phyloP scores from a whole-genome alignment of 1,284 basidiomycete genomes.

The Boletus subluridellus region DNA sequence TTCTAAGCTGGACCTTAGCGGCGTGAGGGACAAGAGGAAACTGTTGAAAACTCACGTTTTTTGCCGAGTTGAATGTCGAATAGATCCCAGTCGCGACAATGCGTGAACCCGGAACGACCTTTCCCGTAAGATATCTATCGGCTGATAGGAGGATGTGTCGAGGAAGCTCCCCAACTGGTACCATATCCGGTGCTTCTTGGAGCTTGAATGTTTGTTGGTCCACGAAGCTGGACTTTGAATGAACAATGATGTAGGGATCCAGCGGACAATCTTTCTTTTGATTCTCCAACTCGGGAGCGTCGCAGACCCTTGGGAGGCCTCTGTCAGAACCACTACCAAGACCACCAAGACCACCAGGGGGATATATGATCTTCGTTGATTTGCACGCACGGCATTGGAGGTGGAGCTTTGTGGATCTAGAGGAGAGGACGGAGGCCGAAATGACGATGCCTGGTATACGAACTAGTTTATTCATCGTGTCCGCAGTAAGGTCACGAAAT shows the following conservation, averaged over 20 bases:
- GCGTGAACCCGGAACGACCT: constrained; percentile 91
- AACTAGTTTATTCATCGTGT: constrained; percentile 94
- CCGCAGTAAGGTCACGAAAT: constrained; percentile 90
- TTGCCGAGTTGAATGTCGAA: constrained; percentile 88
- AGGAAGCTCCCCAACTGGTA: constrained; percentile 97
- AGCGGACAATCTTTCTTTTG: constrained; percentile 91
- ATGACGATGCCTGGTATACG: constrained; percentile 98
- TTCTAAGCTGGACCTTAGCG: constrained; percentile 49
- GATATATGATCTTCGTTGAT: constrained; percentile 76
- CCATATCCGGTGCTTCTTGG: constrained; percentile 99
- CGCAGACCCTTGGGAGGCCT: constrained; percentile 82
- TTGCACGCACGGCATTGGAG: constrained; percentile 93
- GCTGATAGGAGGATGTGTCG: constrained; percentile 92
- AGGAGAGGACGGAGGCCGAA: constrained; percentile 90
- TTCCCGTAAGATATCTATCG: constrained; percentile 86
- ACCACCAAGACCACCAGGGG: constrained; percentile 83
- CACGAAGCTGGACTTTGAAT: constrained; percentile 91
- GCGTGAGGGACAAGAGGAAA: neutral
- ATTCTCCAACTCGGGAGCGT: constrained; percentile 69
- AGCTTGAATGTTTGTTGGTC: constrained; percentile 97
- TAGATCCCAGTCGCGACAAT: constrained; percentile 96
- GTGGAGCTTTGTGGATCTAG: constrained; percentile 88
- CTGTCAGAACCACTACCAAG: constrained; percentile 76
- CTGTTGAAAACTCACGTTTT: constrained; percentile 55
- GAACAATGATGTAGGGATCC: constrained; percentile 95